Evolutionary conservation across 345 rosid species (phyloP).

Genomic region (rapeseed (Brassica napus)): DNA sequence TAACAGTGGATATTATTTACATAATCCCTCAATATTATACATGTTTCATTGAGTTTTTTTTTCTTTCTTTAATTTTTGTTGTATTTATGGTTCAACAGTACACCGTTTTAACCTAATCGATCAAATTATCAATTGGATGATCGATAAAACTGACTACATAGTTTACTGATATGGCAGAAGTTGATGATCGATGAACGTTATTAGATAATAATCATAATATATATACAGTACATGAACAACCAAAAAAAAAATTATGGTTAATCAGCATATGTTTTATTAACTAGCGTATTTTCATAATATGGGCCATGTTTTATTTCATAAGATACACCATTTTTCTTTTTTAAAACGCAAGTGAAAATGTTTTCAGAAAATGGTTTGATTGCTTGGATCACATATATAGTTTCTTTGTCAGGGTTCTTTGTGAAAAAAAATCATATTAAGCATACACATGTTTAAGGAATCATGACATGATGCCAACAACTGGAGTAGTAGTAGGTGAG

Average conservation of each 20-base stretch:
- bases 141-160: neutral
- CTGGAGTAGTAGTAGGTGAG: slow-evolving; percentile 27
- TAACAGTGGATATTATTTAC: neutral
- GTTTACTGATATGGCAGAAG: neutral
- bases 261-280: neutral
- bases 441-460: slow-evolving; percentile 8
- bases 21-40: neutral
- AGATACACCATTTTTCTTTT: neutral
- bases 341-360: neutral
- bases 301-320: neutral
- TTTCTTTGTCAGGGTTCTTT: neutral
- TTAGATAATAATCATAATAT: neutral
- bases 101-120: neutral
- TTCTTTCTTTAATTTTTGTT: no score
- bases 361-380: neutral
- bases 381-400: neutral
- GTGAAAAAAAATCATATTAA: neutral
- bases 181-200: neutral
- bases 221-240: neutral
- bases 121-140: neutral
- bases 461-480: slow-evolving; percentile 26
- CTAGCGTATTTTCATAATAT: neutral
- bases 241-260: neutral
- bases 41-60: neutral
- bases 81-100: neutral